Evolutionary conservation across 2,329 filamentous ascomycete species (phyloP), one percentile per base, ranked within the genome.

Genomic region (Colletotrichum paranaense): DNA sequence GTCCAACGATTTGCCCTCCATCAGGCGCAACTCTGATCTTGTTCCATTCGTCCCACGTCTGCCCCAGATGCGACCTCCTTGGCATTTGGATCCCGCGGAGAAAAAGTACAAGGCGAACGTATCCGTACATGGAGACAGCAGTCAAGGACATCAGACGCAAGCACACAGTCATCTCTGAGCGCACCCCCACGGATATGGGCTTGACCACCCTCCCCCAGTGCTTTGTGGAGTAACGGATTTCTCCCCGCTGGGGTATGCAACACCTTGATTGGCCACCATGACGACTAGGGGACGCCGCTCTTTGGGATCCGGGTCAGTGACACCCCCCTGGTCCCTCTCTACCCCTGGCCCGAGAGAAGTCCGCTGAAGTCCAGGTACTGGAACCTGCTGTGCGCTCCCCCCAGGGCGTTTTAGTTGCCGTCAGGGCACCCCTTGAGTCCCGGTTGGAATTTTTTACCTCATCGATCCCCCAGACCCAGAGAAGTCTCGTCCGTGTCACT

Each of bases 401-500:
- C 63, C 38, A 62, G 68, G 52, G 71, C 24, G 68, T 72, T 74
- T 74, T 74, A 72, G 68, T 53, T 74, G 68, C 58, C 58, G 68
- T 74, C 68, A 74, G 58, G 19, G 68, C 72, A 71, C 71, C 71
- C 71, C 71, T 67, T 74, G 46, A 55, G 62, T 63, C 52, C 66
- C 57, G 53, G 63, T 71, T 74, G 58, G 57, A 49, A 62, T 66
- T 68, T 64, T 74, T 68, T 74, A 68, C 72, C 72, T 72, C 72
- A 75, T 75, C 66, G 57, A 64, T 56, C 58, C 66, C 65, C 67
- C 60, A 26, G 28, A 35, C 58, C 58, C 53, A 62, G 68, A 68
- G 22, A 46, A 42, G 53, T 57, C 59, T 55, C 42, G 71, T 62
- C 62, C 67, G 35, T 28, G 60, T 59, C 65, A 72, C 67, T 71